phyloP scores from a whole-genome alignment of 2,329 filamentous ascomycete genomes.

The Basipetospora chlamydospora region DNA sequence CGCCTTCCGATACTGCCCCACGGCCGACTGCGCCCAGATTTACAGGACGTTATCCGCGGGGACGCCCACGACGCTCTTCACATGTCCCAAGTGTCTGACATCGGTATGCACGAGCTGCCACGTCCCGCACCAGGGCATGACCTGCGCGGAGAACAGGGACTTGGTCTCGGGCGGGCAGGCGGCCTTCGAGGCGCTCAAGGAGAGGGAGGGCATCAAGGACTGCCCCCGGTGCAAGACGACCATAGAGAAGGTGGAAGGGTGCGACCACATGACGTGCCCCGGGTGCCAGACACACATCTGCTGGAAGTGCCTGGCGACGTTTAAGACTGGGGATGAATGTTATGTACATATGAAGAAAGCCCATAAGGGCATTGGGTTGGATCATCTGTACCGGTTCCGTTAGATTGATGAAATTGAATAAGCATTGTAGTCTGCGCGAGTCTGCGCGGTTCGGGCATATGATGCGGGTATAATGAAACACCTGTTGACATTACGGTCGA shows the following conservation, averaged over 20 bases:
- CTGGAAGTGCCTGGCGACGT: too few relatives aligned
- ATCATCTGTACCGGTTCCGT: too few relatives aligned
- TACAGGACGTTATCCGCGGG: too few relatives aligned
- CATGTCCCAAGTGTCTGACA: constrained; percentile 21
- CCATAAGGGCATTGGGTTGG: too few relatives aligned
- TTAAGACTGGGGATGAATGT: too few relatives aligned
- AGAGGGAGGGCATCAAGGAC: constrained; percentile 20
- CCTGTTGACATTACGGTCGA: too few relatives aligned
- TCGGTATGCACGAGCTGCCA: constrained; percentile 21
- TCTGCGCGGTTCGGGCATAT: too few relatives aligned
- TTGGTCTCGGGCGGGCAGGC: constrained; percentile 11
- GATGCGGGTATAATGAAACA: too few relatives aligned
- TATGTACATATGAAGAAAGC: neutral
- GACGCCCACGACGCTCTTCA: constrained; percentile 8
- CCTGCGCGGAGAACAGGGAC: constrained; percentile 19
- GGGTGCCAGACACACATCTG: constrained; percentile 88
- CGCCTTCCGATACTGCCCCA: too few relatives aligned
- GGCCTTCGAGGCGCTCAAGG: constrained; percentile 17
- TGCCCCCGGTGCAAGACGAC: constrained; percentile 25
- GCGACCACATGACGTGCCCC: constrained; percentile 93
- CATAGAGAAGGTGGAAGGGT: constrained; percentile 50
- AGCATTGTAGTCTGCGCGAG: too few relatives aligned
- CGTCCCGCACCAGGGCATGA: constrained; percentile 16
- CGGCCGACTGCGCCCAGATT: too few relatives aligned
- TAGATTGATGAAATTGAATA: too few relatives aligned